These are phyloP conservation scores for Geotrichum histeridarum DNA, from an alignment of 1,139 yeast species.

Conservation along the genomic window DNA sequence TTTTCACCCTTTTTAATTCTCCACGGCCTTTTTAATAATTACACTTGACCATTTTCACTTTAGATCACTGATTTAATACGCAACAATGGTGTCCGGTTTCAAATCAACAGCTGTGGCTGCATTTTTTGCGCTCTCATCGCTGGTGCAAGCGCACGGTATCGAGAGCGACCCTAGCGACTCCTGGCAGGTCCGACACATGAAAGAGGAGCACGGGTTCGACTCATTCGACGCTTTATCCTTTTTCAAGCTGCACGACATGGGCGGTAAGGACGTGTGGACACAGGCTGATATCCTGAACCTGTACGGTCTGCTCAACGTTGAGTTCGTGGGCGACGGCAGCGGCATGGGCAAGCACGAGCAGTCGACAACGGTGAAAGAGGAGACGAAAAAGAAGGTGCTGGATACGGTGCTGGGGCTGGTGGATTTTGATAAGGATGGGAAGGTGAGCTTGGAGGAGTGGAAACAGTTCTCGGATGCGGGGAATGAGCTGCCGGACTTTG, in stretches of 20 bases:
- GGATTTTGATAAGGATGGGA: conserved; percentile 64
- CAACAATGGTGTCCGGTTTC: not conserved
- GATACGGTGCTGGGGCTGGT: conserved; percentile 52
- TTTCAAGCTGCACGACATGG: conserved; percentile 74
- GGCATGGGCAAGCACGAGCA: conserved; percentile 80
- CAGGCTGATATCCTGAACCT: conserved; percentile 63
- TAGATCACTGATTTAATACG: too few relatives aligned
- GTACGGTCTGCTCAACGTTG: conserved; percentile 71
- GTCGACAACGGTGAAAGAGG: conserved; percentile 53
- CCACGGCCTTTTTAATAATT: too few relatives aligned
- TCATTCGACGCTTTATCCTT: conserved; percentile 71
- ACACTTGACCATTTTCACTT: too few relatives aligned
- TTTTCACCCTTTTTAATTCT: too few relatives aligned
- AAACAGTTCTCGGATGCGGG: conserved; percentile 55
- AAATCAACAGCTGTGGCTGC: not conserved
- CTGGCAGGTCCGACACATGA: conserved; percentile 64
- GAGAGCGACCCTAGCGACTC: conserved; percentile 24
- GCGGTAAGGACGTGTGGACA: conserved; percentile 42
- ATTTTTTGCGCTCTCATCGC: not conserved
- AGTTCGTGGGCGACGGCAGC: conserved; percentile 79
- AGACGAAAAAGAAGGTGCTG: conserved; percentile 53
- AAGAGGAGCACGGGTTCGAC: conserved; percentile 75
- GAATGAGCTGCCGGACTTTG: conserved; percentile 82
- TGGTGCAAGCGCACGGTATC: conserved; percentile 12
- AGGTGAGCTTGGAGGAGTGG: conserved; percentile 67